Evolutionary conservation across 1,284 basidiomycete genomes (phyloP), one percentile per base, ranked within the genome.

Genomic region (Sporisorium reilianum): DNA sequence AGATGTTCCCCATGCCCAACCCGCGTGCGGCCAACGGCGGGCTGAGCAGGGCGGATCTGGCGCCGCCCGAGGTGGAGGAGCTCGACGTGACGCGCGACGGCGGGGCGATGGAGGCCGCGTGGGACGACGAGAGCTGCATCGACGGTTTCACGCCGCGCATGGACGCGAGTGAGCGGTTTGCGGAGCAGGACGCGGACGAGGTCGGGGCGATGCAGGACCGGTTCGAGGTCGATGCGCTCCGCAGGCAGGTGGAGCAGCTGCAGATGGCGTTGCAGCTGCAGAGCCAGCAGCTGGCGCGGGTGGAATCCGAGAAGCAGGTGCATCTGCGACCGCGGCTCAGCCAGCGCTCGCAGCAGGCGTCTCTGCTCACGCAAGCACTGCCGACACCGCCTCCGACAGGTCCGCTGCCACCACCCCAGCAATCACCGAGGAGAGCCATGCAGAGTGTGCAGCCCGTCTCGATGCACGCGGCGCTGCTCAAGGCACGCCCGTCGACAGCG

Each of bases 201-300:
- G 36, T 14, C 6, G 22, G 4, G 10, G 25, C 9, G 9, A 26
- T 45, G 34, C 40, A 62, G 22, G 58, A 61, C 12, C 28, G 55
- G 3, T 75, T 62, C 7, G 74, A 76, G 26, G 65, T 76, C 1
- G 57, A 68, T 11, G 75, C 65, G 0, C 41, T 77, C 10, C 44
- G 62, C 4, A 46, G 61, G 11, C 64, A 77, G 51, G 75, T 77
- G 4, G 63, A 73, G 46, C 69, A 74, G 54, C 40, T 77, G 41
- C 70, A 65, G n/a, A 60, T 73, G 58, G 75, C 75, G 4, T 46
- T 77, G 12, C 55, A 57, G 23, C 44, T 64, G 7, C 64, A 68
- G 18, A 45, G 55, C 23, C 48, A 62, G 22, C 72, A 70, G 26
- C 25, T 51, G 30, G 48, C 54, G 2, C 6, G 38, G n/a, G 49